phyloP scores from a whole-genome alignment of 148 eudicot genomes.

The Rhododendron williamsianum region DNA sequence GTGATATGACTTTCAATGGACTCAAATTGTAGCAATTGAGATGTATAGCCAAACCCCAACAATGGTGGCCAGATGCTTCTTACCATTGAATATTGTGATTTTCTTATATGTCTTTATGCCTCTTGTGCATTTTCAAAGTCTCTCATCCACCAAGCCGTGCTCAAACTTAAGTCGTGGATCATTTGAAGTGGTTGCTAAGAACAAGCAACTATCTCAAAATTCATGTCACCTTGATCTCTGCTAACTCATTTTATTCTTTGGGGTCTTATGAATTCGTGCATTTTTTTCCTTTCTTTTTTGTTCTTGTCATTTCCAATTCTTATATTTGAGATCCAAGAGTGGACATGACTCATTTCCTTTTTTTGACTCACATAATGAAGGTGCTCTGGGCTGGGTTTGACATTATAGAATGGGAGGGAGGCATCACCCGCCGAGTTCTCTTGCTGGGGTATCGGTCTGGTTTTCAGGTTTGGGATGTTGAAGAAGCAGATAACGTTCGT shows the following conservation, averaged over 20 bases:
- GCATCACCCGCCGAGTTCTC: constrained; percentile 45
- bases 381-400: constrained; percentile 92
- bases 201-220: background rate
- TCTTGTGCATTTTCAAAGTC: too few relatives aligned
- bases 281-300: background rate
- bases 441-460: constrained; percentile 73
- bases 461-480: constrained; percentile 91
- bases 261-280: background rate
- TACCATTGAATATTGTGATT: background rate
- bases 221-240: background rate
- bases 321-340: background rate
- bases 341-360: background rate
- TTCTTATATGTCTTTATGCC: background rate
- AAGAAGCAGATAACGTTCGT: constrained; percentile 64
- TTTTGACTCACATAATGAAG: constrained; percentile 27
- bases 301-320: background rate
- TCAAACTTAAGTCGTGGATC: background rate
- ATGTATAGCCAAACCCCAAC: background rate
- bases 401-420: constrained; percentile 55
- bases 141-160: too few relatives aligned
- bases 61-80: background rate
- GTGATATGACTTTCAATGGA: background rate
- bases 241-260: background rate
- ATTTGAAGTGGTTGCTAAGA: background rate
- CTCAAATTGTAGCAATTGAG: background rate